Evolutionary conservation across 768 basidiomycete species (phyloP), one percentile per base, ranked within the genome.

Genomic region (Wakefieldia striispora): DNA sequence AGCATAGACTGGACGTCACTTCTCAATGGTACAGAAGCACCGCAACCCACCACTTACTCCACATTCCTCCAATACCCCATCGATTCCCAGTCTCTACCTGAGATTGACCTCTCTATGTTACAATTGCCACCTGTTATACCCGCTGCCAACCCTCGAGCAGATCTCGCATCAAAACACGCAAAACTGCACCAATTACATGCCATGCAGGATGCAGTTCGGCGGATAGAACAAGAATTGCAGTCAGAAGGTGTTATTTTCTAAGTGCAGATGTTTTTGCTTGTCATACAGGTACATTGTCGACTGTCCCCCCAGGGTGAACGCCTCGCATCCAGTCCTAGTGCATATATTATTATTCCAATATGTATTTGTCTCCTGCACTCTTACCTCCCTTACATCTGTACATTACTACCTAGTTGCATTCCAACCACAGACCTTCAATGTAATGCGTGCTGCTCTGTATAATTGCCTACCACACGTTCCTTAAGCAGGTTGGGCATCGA

Each of bases 161-260:
- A 57, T 16, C n/a, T 17, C 7, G 34, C 45, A 26, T 55, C 44
- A 8, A 55, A 45, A 34, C 48, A 56, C 26, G 50, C 39, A 26
- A 66, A 61, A 27, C 26, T 66, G 12, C 37, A 48, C n/a, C 66
- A 45, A 45, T 47, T 49, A 7, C 60, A 60, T 16, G 58, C 54
- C 20, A 65, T 75, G 60, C 68, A 70, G 49, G 68, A 72, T 29
- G 67, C 57, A 9, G 60, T 69, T 6, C 57, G 63, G 16, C 62
- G 50, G 51, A 60, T 74, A 36, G 68, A 73, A 17, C 50, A 57
- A 7, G 72, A 73, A 43, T 53, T 74, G 19, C 48, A 55, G 2
- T 59, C 48, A 13, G 60, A 65, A 37, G 54, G 60, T 29, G 14
- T 64, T 14, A 36, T 47, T 19, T 21, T 45, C 46, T 59, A 49